Base-by-base conservation (phyloP, 495 filamentous ascomycete genomes). In the Penicillium cinerascens region DNA sequence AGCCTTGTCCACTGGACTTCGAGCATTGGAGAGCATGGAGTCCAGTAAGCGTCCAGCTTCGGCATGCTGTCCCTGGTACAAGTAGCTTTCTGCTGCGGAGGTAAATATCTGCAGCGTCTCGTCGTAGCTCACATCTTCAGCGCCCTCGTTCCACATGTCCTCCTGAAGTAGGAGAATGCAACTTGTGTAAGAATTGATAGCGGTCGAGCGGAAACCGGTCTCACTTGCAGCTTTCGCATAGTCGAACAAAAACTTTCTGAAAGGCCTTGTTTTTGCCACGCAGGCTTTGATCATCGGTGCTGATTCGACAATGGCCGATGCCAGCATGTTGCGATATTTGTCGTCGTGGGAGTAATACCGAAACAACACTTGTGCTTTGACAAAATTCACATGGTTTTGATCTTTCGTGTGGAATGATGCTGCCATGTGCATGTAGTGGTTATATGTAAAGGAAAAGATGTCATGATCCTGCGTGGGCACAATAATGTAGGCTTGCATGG, bases 341-440 rank as follows among this genome's bases (percentile, higher is more conserved):
- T 47, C 44, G 29, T 47, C 44, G 2, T 47, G 44, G n/a, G 29
- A 38, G 5, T 47, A 17, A 38, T 47, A 47, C 18, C 11, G 44
- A 23, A 47, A 38, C 15, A 47, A 17, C 29, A 47, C 44, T 38
- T 47, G 44, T n/a, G 44, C 44, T 21, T 38, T 47, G 0, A 47
- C 17, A 2, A 38, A 38, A 11, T 47, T 38, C 44, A 47, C 44
- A 38, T 25, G 29, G 20, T 47, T 16, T 9, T 38, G 6, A 27
- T 86, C 81, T 45, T 75, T 78, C 27, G 88, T 68, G 3, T 64
- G 55, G n/a, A 74, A 70, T 8, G 87, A 81, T 6, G 85, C 86
- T 66, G 79, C 77, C 25, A 87, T 70, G 58, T 88, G 88, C 39
- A 86, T 75, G 64, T 91, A 87, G 59, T 91, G 85, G 18, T 9